Base-by-base conservation (phyloP, 495 filamentous ascomycete genomes). In the Alectoria sarmentosa region DNA sequence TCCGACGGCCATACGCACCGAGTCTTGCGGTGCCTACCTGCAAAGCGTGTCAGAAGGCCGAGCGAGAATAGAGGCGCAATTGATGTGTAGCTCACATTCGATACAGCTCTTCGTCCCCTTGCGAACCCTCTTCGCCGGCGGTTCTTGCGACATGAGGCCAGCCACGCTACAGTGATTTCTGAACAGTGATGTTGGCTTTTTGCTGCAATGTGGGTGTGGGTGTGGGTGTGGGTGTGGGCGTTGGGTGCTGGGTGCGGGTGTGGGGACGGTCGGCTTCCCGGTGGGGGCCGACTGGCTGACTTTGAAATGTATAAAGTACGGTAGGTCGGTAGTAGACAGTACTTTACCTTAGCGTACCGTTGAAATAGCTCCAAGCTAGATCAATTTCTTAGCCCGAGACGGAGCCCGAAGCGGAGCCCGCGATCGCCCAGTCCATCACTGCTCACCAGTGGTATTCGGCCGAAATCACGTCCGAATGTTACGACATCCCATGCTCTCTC, bases 81-180 rank as follows among this genome's bases (percentile, higher is more conserved):
- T 14, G 39, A 52, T 41, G 19, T n/a, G 10, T 41, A 48, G 69
- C 72, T 52, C 70, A 77, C 76, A 77, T 67, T 78, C 72, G 8
- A 69, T 67, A 66, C 76, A 78, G 63, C 76, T 78, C 57, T 71
- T 78, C 5, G 76, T 77, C 8, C 76, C 75, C 42, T 76, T 77
- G 8, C 76, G 72, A 69, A 44, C 49, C 28, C 28, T 55, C 54
- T 57, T 63, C 15, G 34, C 21, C 6, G 48, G 39, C 26, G 26
- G 34, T 57, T 37, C 23, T 42, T 52, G 49, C 13, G 61, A 62
- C 61, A 62, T 62, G 15, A 37, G 15, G n/a, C n/a, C n/a, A n/a
- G 17, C 10, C 36, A 21, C 8, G 61, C 21, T 60, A n/a, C 21
- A 15, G n/a, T 23, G 26, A n/a, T n/a, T n/a, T n/a, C n/a, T n/a